Percentiles rank a stretch among this genome's conserved stretches.
These are phyloP conservation scores for Syzygium jambos DNA, from an alignment of 345 rosid species.

Conservation along the genomic window DNA sequence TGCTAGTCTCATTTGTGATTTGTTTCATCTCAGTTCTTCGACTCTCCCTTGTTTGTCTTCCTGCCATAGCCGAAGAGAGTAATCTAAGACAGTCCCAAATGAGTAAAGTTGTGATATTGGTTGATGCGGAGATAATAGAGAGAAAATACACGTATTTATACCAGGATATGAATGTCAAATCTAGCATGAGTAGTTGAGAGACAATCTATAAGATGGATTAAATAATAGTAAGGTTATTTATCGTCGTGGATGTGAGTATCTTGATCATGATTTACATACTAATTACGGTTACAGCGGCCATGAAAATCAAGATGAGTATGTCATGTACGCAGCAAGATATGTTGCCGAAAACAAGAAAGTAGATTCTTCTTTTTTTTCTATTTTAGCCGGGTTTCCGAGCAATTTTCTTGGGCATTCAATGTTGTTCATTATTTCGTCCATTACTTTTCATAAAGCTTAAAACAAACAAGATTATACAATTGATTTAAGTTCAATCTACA, in stretches of 20 bases:
- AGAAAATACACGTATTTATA: not conserved
- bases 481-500: not conserved
- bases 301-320: accelerated
- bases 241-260: not conserved
- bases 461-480: not conserved
- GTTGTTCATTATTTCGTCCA: not conserved
- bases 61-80: not conserved
- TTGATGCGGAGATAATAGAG: not conserved
- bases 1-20: not conserved
- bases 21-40: not conserved
- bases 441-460: accelerated
- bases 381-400: not conserved
- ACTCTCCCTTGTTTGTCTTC: not conserved
- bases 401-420: not conserved
- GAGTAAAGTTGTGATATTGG: not conserved
- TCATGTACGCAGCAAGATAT: not conserved
- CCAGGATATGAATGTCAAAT: not conserved
- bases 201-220: not conserved
- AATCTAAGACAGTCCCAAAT: not conserved
- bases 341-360: not conserved
- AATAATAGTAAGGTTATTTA: not conserved
- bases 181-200: not conserved
- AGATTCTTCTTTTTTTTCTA: not conserved
- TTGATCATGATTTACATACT: not conserved
- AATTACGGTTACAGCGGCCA: not conserved